Evolutionary conservation across 2,329 filamentous ascomycete species (phyloP).

Genomic region (Hypomyces perniciosus): DNA sequence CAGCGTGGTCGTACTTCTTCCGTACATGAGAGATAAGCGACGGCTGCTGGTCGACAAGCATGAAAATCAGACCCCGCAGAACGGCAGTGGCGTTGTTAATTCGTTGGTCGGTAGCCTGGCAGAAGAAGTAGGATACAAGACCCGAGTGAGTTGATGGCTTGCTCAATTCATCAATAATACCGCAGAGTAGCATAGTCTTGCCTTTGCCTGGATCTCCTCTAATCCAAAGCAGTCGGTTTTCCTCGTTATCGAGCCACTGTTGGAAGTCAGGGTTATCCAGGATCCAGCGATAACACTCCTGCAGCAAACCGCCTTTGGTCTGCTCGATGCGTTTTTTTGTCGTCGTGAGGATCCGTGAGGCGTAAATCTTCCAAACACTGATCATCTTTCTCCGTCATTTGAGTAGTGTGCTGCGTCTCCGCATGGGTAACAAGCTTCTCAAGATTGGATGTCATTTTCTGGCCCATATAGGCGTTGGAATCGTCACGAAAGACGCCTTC

Average conservation of each 20-base stretch:
- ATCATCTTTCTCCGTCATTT: slow-evolving; percentile 15
- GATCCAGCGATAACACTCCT: slow-evolving; percentile 31
- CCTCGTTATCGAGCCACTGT: slow-evolving; percentile 20
- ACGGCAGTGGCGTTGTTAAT: slow-evolving; percentile 35
- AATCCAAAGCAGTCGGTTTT: slow-evolving; percentile 25
- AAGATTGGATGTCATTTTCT: slow-evolving; percentile 10
- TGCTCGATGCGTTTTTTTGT: slow-evolving; percentile 30
- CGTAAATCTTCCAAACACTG: slow-evolving; percentile 19
- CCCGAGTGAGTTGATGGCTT: neutral
- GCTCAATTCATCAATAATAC: slow-evolving; percentile 21
- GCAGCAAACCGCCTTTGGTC: slow-evolving; percentile 29
- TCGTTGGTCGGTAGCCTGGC: slow-evolving; percentile 31
- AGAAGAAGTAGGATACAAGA: slow-evolving; percentile 33
- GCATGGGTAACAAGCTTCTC: slow-evolving; percentile 10
- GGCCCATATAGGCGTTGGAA: slow-evolving; percentile 10
- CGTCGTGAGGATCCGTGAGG: slow-evolving; percentile 23
- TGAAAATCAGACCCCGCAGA: slow-evolving; percentile 37
- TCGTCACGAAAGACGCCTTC: slow-evolving; percentile 20
- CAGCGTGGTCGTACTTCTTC: slow-evolving; percentile 27
- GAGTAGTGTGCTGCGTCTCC: slow-evolving; percentile 3
- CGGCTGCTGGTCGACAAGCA: slow-evolving; percentile 29
- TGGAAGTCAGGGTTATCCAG: slow-evolving; percentile 20
- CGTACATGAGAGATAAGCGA: slow-evolving; percentile 29
- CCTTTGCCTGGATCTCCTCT: slow-evolving; percentile 32
- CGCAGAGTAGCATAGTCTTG: slow-evolving; percentile 32